phyloP scores from a whole-genome alignment of 106 monocot species.

The Dendrobium officinale region DNA sequence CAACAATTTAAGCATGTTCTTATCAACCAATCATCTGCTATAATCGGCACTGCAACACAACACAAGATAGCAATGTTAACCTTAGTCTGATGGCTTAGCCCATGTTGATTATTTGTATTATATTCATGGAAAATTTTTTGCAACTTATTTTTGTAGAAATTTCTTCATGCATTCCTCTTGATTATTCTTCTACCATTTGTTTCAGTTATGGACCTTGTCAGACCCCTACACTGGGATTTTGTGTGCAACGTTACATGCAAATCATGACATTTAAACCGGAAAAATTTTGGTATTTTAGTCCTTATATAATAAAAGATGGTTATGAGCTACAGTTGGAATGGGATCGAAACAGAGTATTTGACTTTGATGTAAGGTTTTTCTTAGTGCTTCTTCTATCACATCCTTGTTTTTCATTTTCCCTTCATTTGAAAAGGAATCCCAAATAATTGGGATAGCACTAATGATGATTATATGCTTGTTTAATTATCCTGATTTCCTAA shows the following conservation, averaged over 20 bases:
- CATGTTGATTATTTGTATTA: neutral
- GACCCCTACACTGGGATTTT: slow-evolving; percentile 95
- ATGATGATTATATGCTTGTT: neutral
- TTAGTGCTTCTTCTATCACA: slow-evolving; percentile 5
- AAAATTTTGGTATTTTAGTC: slow-evolving; percentile 80
- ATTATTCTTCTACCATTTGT: slow-evolving; percentile 2
- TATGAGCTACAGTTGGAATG: slow-evolving; percentile 85
- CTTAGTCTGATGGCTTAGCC: neutral
- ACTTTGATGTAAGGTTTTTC: slow-evolving; percentile 53
- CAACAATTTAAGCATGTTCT: neutral
- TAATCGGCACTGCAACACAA: neutral
- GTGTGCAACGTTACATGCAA: slow-evolving; percentile 85
- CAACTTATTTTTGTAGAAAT: neutral
- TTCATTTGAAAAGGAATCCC: neutral
- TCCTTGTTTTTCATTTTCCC: neutral
- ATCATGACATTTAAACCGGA: slow-evolving; percentile 95
- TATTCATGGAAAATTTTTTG: neutral
- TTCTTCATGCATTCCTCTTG: neutral
- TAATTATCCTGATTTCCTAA: slow-evolving; percentile 10
- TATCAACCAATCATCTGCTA: neutral
- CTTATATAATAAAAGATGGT: slow-evolving; percentile 66
- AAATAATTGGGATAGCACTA: neutral
- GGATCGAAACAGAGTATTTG: slow-evolving; percentile 84
- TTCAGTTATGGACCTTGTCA: slow-evolving; percentile 97
- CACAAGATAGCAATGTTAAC: neutral